Base-by-base conservation (phyloP, 2,329 filamentous ascomycete species). In the Dendrostoma leiphaemia region DNA sequence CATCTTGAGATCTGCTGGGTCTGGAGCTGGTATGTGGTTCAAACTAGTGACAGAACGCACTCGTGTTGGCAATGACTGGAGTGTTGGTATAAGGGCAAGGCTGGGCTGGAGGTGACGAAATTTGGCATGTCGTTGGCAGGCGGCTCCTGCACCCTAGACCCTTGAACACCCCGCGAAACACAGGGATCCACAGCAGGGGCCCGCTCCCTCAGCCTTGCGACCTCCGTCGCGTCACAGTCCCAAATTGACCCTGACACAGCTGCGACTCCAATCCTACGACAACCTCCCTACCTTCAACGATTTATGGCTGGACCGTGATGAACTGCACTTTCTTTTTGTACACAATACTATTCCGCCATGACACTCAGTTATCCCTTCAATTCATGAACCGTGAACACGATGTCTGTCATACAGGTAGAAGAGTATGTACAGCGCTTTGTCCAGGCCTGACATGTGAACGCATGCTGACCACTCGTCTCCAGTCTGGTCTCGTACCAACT, bases 401-500 rank as follows among this genome's bases (percentile, higher is more conserved):
- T 76, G 73, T 76, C 73, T 45, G 71, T 76, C 53, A 70, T 76
- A 51, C 73, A 75, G 59, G 67, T 70, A 17, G 72, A 73, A 66
- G 73, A 76, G 73, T 75, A 63, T 26, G 71, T 61, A 8, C 19
- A 15, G 26, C 40, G 7, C 24, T 13, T 8, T 19, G 7, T 13
- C 23, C 5, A 46, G 35, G 15, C 29, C 13, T 23, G 23, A 38
- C 28, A 40, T n/a, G 31, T 48, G 34, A n/a, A 40, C 23, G 17
- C 43, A 19, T 23, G 24, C 8, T 54, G 7, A 49, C 41, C 48
- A 26, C 9, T 21, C 1, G 19, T 24, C 17, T 43, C 34, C 63
- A 91, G 88, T 69, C 85, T 94, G 69, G 87, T 92, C 41, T 83
- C 90, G 54, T 93, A 93, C 73, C 89, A 91, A 69, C 78, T 95